Conservation (phyloP, 176 grass and related monocot species). For the Oryza australiensis region DNA sequence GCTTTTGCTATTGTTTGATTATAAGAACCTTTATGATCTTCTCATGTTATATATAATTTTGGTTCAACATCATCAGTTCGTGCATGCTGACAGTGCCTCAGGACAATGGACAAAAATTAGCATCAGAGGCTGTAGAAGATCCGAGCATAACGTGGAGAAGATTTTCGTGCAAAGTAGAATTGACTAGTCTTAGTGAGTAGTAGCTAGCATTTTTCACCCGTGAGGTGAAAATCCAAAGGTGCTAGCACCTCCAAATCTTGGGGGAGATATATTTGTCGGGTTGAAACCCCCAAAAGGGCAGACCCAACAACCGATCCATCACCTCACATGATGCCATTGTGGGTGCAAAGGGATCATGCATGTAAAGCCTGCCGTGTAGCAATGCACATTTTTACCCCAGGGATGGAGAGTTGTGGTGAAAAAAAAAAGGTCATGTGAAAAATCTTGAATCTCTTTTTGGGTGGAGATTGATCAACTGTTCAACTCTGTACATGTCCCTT, state of each 20-base stretch:
- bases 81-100: not conserved
- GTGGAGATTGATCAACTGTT: slow-evolving; percentile 34
- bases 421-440: slow-evolving; percentile 38
- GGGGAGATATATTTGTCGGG: slow-evolving; percentile 54
- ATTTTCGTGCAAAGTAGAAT: not conserved
- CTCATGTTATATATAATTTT: not conserved
- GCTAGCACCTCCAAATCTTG: slow-evolving; percentile 38
- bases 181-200: not conserved
- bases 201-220: slow-evolving; percentile 3
- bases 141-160: slow-evolving; percentile 1
- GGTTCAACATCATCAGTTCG: not conserved
- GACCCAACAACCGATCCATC: slow-evolving; percentile 45
- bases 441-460: slow-evolving; percentile 33
- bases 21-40: no score
- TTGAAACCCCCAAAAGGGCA: slow-evolving; percentile 32
- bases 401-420: slow-evolving; percentile 32
- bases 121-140: slow-evolving; percentile 8
- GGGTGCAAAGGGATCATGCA: slow-evolving; percentile 29
- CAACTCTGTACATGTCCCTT: not conserved
- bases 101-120: not conserved
- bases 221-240: slow-evolving; percentile 37
- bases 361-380: slow-evolving; percentile 33
- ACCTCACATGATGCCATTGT: slow-evolving; percentile 39
- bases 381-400: slow-evolving; percentile 24
- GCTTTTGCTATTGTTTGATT: no score